Percentiles rank a stretch among this genome's conserved stretches.
Conservation (phyloP, 306 rosid species). For the Quercus wislizeni region DNA sequence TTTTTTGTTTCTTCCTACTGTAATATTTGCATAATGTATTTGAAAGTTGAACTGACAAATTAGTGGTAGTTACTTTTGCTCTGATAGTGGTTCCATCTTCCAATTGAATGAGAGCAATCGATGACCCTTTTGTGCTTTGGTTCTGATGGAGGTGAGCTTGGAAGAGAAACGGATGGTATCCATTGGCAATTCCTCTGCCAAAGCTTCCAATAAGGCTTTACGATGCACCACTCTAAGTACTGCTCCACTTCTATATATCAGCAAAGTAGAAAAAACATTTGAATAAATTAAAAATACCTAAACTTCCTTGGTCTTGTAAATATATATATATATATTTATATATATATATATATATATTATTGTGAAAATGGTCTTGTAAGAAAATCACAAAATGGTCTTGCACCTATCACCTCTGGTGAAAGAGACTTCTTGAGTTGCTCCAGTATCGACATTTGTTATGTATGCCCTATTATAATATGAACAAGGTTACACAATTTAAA, state of each 20-base stretch:
- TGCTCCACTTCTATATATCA: not conserved
- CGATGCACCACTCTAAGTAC: conserved; percentile 10
- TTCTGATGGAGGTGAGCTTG: conserved; percentile 3
- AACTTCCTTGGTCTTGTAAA: too few species aligned
- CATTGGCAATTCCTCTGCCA: conserved; percentile 17
- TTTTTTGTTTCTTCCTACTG: too few species aligned
- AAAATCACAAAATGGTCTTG: not conserved
- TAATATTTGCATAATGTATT: too few species aligned
- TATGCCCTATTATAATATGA: not conserved
- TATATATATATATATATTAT: too few species aligned
- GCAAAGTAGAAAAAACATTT: not conserved
- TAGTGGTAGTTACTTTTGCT: conserved; percentile 20
- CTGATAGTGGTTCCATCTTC: conserved; percentile 17
- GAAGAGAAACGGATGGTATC: conserved; percentile 20
- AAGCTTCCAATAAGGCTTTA: conserved; percentile 17
- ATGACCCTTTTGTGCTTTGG: conserved; percentile 10
- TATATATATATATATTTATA: too few species aligned
- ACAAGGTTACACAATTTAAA: not conserved
- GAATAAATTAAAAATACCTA: too few species aligned
- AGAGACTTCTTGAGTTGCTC: not conserved
- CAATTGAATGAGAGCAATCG: conserved; percentile 15
- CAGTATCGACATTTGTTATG: conserved; percentile 8
- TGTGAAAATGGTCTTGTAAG: too few species aligned
- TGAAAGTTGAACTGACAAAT: too few species aligned
- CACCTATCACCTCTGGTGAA: not conserved